Evolutionary conservation across 345 rosid species (phyloP).

Genomic region (Crucihimalaya himalaica): DNA sequence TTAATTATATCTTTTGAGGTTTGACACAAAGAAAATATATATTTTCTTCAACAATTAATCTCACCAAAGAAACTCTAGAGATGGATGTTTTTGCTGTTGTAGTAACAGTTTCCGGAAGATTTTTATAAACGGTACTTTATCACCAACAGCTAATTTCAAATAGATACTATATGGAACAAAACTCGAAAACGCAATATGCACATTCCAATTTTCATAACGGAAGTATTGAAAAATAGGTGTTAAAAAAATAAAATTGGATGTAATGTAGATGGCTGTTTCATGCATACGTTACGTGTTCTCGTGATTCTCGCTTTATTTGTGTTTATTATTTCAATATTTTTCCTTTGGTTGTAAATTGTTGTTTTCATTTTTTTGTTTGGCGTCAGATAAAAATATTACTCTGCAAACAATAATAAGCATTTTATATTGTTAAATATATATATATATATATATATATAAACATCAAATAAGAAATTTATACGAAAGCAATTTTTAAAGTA

Average conservation of each 20-base stretch:
- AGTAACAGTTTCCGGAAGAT: too few relatives aligned
- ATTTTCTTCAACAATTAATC: too few relatives aligned
- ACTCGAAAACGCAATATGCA: neutral
- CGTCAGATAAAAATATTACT: neutral
- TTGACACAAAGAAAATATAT: too few relatives aligned
- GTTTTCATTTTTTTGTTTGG: neutral
- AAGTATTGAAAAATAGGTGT: neutral
- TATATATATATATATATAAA: neutral
- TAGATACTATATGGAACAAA: neutral
- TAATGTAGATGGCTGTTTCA: neutral
- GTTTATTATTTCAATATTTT: neutral
- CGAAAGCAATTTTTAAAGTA: neutral
- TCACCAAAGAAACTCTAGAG: too few relatives aligned
- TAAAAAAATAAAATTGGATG: neutral
- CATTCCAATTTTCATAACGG: neutral
- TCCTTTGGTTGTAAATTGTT: neutral
- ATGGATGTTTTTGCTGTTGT: too few relatives aligned
- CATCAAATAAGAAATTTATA: neutral
- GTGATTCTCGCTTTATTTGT: constrained; percentile 1
- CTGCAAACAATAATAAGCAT: too few relatives aligned
- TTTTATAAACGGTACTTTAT: too few relatives aligned
- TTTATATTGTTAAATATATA: neutral
- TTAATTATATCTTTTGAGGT: too few relatives aligned
- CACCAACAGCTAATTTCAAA: too few relatives aligned
- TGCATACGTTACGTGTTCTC: constrained; percentile 17